These are phyloP conservation scores for Bruguiera gymnorhiza DNA, from an alignment of 345 rosid genomes.

Conservation along the genomic window DNA sequence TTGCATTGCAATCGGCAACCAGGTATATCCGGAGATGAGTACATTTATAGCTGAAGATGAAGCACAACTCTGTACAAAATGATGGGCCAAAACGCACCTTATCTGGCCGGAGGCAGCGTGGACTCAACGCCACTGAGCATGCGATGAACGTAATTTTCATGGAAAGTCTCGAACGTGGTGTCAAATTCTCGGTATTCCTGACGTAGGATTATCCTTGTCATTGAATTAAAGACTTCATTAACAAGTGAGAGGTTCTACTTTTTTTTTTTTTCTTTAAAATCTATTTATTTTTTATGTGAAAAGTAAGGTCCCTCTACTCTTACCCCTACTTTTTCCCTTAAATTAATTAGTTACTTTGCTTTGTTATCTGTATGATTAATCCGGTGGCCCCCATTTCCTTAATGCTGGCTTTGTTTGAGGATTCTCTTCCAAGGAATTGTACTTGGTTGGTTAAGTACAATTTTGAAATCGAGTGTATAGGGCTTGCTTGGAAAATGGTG, in stretches of 20 bases:
- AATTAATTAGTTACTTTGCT: constrained; percentile 16
- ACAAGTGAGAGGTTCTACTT: too few relatives aligned
- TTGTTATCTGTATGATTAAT: constrained; percentile 14
- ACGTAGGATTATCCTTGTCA: constrained; percentile 42
- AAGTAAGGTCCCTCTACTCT: too few relatives aligned
- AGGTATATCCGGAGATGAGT: constrained; percentile 11
- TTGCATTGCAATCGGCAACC: constrained; percentile 13
- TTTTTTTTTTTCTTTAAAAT: too few relatives aligned
- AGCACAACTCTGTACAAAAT: constrained; percentile 9
- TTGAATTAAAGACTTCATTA: constrained; percentile 8
- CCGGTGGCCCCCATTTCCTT: constrained; percentile 46
- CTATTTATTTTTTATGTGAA: too few relatives aligned
- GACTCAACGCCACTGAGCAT: constrained; percentile 30
- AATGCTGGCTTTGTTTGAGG: constrained; percentile 28
- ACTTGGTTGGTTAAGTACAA: constrained; percentile 25
- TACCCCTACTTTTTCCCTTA: too few relatives aligned
- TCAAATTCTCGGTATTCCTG: constrained; percentile 27
- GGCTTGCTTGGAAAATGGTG: constrained; percentile 13
- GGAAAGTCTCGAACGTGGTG: constrained; percentile 28
- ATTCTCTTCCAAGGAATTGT: constrained; percentile 44
- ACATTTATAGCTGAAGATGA: constrained; percentile 14
- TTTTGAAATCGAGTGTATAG: constrained; percentile 20
- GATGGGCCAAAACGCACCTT: constrained; percentile 46
- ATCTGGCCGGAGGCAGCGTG: constrained; percentile 28
- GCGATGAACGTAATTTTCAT: constrained; percentile 4